phyloP scores from a whole-genome alignment of 2,329 filamentous ascomycete species.

The Nothopassalora personata region DNA sequence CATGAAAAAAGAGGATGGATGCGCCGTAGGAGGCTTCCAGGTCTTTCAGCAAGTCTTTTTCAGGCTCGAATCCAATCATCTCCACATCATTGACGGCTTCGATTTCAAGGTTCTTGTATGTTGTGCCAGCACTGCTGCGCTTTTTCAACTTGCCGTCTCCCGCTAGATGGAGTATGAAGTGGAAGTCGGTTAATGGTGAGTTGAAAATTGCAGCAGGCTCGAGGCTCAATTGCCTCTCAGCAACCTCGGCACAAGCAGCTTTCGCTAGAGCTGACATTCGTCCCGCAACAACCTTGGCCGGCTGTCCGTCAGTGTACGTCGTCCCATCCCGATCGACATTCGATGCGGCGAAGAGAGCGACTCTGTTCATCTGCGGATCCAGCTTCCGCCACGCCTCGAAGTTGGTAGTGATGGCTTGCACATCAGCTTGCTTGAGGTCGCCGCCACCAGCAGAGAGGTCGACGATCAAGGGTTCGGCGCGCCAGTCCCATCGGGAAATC shows the following conservation, averaged over 20 bases:
- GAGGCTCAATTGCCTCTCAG: constrained; percentile 26
- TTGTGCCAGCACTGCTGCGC: constrained; percentile 42
- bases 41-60: constrained; percentile 60
- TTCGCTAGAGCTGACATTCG: constrained; percentile 78
- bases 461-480: constrained; percentile 71
- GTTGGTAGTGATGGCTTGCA: constrained; percentile 59
- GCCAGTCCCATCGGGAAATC: constrained; percentile 88
- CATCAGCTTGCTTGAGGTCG: constrained; percentile 55
- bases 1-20: constrained; percentile 74
- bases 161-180: constrained; percentile 79
- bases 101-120: constrained; percentile 76
- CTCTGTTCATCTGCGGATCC: constrained; percentile 80
- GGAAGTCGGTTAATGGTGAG: constrained; percentile 70
- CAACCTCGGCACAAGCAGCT: constrained; percentile 60
- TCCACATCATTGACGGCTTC: constrained; percentile 41
- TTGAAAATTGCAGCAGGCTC: constrained; percentile 61
- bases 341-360: constrained; percentile 75
- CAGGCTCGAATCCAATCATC: constrained; percentile 55
- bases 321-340: constrained; percentile 71
- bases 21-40: constrained; percentile 62
- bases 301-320: constrained; percentile 69
- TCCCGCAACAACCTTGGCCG: constrained; percentile 75
- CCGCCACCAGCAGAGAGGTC: constrained; percentile 50
- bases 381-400: constrained; percentile 82
- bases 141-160: constrained; percentile 14